Percentiles rank a stretch among this genome's conserved stretches.
Conservation (phyloP, 768 basidiomycete species). For the Serendipita sp. region DNA sequence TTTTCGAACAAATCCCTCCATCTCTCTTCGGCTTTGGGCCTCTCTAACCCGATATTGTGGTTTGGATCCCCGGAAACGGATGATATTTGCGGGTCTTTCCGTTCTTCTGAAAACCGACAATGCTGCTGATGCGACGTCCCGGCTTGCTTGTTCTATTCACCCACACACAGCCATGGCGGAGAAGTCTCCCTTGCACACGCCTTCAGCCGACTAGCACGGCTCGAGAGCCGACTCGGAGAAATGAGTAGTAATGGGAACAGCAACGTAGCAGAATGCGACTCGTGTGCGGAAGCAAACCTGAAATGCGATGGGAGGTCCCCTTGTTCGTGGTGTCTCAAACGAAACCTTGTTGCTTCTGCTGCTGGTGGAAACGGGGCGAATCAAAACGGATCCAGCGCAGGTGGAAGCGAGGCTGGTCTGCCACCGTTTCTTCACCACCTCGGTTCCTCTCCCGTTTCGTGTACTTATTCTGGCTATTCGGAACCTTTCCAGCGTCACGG, state of each 20-base stretch:
- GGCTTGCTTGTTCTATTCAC: not conserved
- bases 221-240: not conserved
- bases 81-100: no score
- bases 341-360: not conserved
- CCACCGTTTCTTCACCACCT: not conserved
- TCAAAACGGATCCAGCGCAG: not conserved
- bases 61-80: no score
- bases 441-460: not conserved
- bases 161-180: not conserved
- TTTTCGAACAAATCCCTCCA: not conserved
- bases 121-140: not conserved
- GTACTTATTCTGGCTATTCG: not conserved
- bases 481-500: not conserved
- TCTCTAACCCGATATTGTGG: no score
- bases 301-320: constrained; percentile 1
- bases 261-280: not conserved
- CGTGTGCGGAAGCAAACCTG: not conserved
- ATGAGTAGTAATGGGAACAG: not conserved
- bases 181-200: not conserved
- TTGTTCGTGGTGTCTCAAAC: not conserved
- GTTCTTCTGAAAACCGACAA: not conserved
- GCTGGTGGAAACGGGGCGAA: not conserved
- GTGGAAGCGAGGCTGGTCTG: no score
- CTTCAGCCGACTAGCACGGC: not conserved
- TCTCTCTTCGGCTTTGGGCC: not conserved